Conservation (phyloP, 2,329 filamentous ascomycete genomes). For the Cordyceps sp. region DNA sequence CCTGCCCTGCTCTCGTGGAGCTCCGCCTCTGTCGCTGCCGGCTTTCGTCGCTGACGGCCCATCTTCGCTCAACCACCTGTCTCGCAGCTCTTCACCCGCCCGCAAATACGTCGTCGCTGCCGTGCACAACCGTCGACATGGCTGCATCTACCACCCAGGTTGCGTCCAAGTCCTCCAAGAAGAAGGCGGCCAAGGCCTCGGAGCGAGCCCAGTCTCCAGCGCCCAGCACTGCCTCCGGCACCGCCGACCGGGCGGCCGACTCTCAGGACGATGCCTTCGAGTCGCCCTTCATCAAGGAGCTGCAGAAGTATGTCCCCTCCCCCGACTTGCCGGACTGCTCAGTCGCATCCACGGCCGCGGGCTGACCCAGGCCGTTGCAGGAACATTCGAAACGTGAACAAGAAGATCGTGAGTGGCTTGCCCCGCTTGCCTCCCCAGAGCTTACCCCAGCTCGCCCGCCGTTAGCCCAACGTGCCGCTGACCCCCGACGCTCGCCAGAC, state of each 20-base stretch:
- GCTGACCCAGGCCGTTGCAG: constrained; percentile 23
- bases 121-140: constrained; percentile 22
- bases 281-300: constrained; percentile 68
- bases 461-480: no score
- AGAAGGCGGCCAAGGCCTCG: constrained; percentile 39
- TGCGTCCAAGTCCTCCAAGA: constrained; percentile 53
- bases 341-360: no score
- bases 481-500: constrained; percentile 24
- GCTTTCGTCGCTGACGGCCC: neutral
- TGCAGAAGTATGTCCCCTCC: constrained; percentile 57
- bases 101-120: neutral
- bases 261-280: constrained; percentile 46
- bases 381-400: constrained; percentile 80
- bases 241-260: constrained; percentile 34
- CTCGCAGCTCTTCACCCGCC: neutral
- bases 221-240: constrained; percentile 26
- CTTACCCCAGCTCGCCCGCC: no score
- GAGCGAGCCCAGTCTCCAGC: constrained; percentile 38
- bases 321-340: neutral
- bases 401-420: constrained; percentile 63
- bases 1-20: neutral
- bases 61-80: neutral
- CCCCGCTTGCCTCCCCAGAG: neutral
- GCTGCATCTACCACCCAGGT: constrained; percentile 43
- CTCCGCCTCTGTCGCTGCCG: neutral